These are phyloP conservation scores for Coemansia sp. DNA, from an alignment of 192 early-diverging fungal species.

Conservation along the genomic window DNA sequence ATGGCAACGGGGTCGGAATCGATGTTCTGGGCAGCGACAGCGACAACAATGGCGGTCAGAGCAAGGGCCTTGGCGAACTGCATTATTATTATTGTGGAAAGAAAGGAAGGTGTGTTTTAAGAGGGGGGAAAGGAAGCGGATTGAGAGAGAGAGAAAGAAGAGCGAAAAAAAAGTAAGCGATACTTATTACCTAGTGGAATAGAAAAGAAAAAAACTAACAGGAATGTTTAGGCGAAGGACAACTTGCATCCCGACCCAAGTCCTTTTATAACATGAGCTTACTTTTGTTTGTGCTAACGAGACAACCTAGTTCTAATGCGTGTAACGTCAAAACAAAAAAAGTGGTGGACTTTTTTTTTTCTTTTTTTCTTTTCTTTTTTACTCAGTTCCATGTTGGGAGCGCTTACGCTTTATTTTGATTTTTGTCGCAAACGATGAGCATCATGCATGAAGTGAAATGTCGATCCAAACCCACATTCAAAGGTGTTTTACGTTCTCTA, in stretches of 20 bases:
- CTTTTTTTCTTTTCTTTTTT: neutral
- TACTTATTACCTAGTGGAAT: no score
- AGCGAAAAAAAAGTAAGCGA: neutral
- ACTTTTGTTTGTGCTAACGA: no score
- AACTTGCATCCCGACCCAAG: no score
- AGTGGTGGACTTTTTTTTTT: neutral
- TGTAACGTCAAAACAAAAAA: neutral
- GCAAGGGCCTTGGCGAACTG: slow-evolving; percentile 52
- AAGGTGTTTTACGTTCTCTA: neutral
- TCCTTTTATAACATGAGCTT: no score
- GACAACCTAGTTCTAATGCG: neutral
- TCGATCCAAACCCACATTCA: slow-evolving; percentile 5
- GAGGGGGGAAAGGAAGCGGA: slow-evolving; percentile 5
- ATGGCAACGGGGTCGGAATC: slow-evolving; percentile 17
- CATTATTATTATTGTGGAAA: slow-evolving; percentile 26
- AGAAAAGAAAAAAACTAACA: slow-evolving; percentile 1
- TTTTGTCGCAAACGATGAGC: neutral
- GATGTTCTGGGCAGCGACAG: slow-evolving; percentile 38
- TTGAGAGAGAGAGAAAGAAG: neutral
- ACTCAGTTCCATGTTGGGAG: neutral
- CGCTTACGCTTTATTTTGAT: neutral
- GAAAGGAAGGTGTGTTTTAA: no score
- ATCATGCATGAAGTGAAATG: neutral
- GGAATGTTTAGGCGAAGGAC: no score
- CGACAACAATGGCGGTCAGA: slow-evolving; percentile 35